These are phyloP conservation scores for Candida vaughaniae DNA, from an alignment of 805 yeast species.

Conservation along the genomic window DNA sequence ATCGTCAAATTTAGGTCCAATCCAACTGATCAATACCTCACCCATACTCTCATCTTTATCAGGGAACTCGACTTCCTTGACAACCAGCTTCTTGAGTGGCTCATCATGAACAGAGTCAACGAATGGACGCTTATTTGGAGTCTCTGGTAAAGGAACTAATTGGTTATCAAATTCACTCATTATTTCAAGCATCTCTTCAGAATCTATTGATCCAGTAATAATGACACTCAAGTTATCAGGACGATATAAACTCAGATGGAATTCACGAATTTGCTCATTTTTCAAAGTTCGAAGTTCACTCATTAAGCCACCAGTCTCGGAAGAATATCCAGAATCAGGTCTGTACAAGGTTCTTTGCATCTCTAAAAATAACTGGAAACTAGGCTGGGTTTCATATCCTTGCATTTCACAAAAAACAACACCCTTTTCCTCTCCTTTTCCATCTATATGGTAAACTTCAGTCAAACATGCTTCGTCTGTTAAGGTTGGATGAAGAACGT, in stretches of 20 bases:
- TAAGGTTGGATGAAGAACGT: constrained; percentile 76
- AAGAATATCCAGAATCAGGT: constrained; percentile 73
- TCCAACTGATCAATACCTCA: constrained; percentile 71
- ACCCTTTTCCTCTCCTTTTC: constrained; percentile 87
- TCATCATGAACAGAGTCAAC: constrained; percentile 60
- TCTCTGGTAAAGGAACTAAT: constrained; percentile 43
- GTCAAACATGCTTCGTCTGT: constrained; percentile 90
- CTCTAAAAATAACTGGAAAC: constrained; percentile 61
- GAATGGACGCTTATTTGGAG: constrained; percentile 64
- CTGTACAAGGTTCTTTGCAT: constrained; percentile 57
- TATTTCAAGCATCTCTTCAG: constrained; percentile 60
- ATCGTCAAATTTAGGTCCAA: constrained; percentile 68
- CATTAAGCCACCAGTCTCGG: constrained; percentile 93
- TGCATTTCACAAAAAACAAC: constrained; percentile 98
- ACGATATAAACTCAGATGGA: constrained; percentile 70
- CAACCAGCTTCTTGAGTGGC: constrained; percentile 37
- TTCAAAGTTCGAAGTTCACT: constrained; percentile 70
- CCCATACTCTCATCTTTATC: constrained; percentile 87
- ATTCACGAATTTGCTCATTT: constrained; percentile 70
- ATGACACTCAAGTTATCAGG: constrained; percentile 84
- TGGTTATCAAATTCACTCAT: constrained; percentile 62
- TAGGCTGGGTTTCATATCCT: constrained; percentile 78
- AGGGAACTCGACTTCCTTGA: constrained; percentile 70
- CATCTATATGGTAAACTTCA: constrained; percentile 94
- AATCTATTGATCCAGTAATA: constrained; percentile 83